Base-by-base conservation (phyloP, 2,329 filamentous ascomycete genomes). In the Bipolaris cookei region DNA sequence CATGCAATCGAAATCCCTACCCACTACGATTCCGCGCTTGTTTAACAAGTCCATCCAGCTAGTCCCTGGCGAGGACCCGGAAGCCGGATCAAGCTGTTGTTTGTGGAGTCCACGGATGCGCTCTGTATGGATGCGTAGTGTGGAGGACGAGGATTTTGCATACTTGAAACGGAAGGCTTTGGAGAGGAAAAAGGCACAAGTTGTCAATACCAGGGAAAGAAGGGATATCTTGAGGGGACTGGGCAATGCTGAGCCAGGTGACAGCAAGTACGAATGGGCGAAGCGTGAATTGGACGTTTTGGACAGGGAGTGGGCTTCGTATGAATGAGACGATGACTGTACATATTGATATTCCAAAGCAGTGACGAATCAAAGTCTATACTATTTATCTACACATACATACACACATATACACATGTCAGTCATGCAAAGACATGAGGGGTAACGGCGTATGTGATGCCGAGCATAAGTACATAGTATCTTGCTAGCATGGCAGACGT, bases 61-160 rank as follows among this genome's bases (percentile, higher is more conserved):
- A 11, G 76, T 89, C 4, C 81, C 83, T 2, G 72, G 80, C 0
- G 77, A 80, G 35, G 84, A 81, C 64, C 58, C 63, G 0, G 69
- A 60, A 55, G 62, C 61, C 20, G 80, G 75, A 62, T 80, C 62
- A 18, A 84, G 80, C 20, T 97, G 93, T 70, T 90, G 94, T 74
- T 82, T 97, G 2, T 96, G 95, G 73, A 93, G 90, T 41, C 77
- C 83, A 3, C 84, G 89, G 14, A 97, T 97, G 91, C 83, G 92
- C 38, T 82, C 83, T 0, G 82, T 91, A 1, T 96, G 96, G 71
- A 77, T 79, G 25, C 82, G 86, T 28, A 88, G 90, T 0, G 87
- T 91, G 42, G 79, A 83, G 54, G 82, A 83, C 34, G 84, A 89
- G 50, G 90, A 96, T 68, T 82, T 88, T 54, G 80, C 81, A 21